phyloP scores from a whole-genome alignment of 129 eudicot species.

The Mikania micrantha region DNA sequence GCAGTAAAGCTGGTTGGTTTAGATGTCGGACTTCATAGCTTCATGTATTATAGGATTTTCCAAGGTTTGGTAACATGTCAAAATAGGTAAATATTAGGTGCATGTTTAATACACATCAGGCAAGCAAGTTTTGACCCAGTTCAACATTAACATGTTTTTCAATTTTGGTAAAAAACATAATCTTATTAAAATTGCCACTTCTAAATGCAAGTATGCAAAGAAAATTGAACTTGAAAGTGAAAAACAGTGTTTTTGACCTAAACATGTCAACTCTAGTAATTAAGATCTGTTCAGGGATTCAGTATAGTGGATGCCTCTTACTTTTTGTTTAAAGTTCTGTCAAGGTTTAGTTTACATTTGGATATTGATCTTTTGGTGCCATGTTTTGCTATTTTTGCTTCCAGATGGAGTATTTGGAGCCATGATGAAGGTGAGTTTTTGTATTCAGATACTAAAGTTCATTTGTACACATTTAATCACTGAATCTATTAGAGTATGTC shows the following conservation, averaged over 20 bases:
- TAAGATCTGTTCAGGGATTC: not conserved
- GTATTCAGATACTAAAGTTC: too few species aligned
- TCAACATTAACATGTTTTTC: not conserved
- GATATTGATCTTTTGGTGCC: not conserved
- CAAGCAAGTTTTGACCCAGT: not conserved
- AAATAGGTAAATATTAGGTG: too few species aligned
- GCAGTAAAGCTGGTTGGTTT: too few species aligned
- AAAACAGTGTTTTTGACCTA: not conserved
- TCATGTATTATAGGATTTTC: not conserved
- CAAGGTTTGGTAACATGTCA: too few species aligned
- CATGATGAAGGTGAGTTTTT: constrained; percentile 80
- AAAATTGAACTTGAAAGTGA: too few species aligned
- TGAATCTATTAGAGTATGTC: too few species aligned
- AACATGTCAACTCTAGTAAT: not conserved
- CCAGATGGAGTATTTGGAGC: constrained; percentile 98
- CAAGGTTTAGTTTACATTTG: not conserved
- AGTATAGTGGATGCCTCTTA: not conserved
- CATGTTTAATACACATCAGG: too few species aligned
- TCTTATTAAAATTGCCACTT: not conserved
- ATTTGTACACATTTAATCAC: too few species aligned
- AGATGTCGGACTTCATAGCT: too few species aligned
- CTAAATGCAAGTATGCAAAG: not conserved
- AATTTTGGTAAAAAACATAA: too few species aligned
- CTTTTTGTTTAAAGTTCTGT: not conserved
- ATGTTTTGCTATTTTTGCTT: not conserved